Evolutionary conservation across 805 yeast species (phyloP).

Genomic region (Kodamaea hsintzibuensis): DNA sequence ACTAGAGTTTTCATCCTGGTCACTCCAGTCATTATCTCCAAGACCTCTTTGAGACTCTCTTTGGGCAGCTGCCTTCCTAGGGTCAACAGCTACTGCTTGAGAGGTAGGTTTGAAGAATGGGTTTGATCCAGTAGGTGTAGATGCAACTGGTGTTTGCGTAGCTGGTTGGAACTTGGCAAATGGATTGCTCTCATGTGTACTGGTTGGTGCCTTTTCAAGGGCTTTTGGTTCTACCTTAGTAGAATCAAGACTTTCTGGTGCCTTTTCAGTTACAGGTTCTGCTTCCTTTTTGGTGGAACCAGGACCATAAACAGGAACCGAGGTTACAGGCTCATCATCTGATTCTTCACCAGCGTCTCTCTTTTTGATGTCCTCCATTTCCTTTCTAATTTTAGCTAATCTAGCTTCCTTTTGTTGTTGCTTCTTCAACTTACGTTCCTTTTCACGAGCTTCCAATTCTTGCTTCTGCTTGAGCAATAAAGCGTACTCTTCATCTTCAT

Average conservation of each 20-base stretch:
- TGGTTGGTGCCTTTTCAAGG: slow-evolving; percentile 8
- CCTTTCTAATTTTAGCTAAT: slow-evolving; percentile 56
- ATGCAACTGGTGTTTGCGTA: slow-evolving; percentile 11
- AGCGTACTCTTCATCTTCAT: slow-evolving; percentile 49
- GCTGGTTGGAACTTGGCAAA: slow-evolving; percentile 40
- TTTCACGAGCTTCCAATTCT: slow-evolving; percentile 45
- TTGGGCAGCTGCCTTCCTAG: slow-evolving; percentile 64
- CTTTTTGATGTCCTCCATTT: slow-evolving; percentile 54
- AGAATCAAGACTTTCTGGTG: slow-evolving; percentile 6
- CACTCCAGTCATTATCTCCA: slow-evolving; percentile 49
- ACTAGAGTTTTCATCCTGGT: slow-evolving; percentile 41
- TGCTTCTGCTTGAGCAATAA: slow-evolving; percentile 46
- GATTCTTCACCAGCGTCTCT: slow-evolving; percentile 28
- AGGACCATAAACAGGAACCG: slow-evolving; percentile 24
- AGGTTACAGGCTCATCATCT: slow-evolving; percentile 32
- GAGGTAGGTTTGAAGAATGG: slow-evolving; percentile 60
- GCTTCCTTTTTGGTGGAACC: slow-evolving; percentile 1
- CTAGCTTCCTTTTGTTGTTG: slow-evolving; percentile 61
- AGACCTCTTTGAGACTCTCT: slow-evolving; percentile 69
- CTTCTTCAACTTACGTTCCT: slow-evolving; percentile 48
- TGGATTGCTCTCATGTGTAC: slow-evolving; percentile 43
- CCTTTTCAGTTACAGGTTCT: slow-evolving; percentile 10
- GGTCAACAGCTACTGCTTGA: slow-evolving; percentile 42
- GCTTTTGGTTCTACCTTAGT: slow-evolving; percentile 8
- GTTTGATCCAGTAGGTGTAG: slow-evolving; percentile 32